phyloP scores from a whole-genome alignment of 768 basidiomycete species.

The Coprinellus aureogranulatus region DNA sequence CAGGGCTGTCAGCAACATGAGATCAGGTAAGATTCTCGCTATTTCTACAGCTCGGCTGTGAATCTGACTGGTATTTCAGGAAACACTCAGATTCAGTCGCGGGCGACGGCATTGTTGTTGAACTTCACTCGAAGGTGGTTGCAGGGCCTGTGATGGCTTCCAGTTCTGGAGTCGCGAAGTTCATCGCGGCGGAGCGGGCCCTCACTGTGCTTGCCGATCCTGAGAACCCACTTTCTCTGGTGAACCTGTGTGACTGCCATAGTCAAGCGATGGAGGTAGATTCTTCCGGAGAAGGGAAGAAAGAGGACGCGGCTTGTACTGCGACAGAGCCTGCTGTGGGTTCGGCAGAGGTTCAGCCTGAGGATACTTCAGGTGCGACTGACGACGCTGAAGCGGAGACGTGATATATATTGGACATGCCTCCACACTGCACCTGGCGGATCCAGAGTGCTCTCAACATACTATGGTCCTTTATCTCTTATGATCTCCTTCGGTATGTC shows the following conservation, averaged over 20 bases:
- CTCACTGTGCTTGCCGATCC: constrained; percentile 49
- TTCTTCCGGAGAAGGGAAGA: no score
- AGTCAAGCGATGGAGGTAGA: no score
- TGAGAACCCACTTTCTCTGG: constrained; percentile 42
- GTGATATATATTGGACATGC: no score
- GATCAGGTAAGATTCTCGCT: constrained; percentile 8
- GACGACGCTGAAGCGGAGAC: no score
- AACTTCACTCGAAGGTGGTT: constrained; percentile 56
- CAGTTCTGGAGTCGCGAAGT: constrained; percentile 62
- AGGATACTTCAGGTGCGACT: no score
- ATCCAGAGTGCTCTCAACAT: no score
- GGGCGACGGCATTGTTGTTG: constrained; percentile 49
- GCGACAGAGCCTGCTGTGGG: no score
- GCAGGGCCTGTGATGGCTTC: constrained; percentile 60
- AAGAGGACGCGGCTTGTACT: no score
- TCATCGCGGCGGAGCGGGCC: constrained; percentile 64
- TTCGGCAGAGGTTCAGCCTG: no score
- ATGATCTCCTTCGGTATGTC: no score
- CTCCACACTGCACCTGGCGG: no score
- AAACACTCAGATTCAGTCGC: constrained; percentile 18
- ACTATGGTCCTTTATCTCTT: no score
- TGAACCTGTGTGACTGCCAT: constrained; percentile 36
- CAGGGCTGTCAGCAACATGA: constrained; percentile 49
- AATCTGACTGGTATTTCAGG: constrained; percentile 10
- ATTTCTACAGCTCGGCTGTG: background rate